A percentile compares a stretch with the other conserved stretches of the same genome.
Evolutionary conservation across 768 basidiomycete genomes (phyloP).

Genomic region (Suillus weaverae): DNA sequence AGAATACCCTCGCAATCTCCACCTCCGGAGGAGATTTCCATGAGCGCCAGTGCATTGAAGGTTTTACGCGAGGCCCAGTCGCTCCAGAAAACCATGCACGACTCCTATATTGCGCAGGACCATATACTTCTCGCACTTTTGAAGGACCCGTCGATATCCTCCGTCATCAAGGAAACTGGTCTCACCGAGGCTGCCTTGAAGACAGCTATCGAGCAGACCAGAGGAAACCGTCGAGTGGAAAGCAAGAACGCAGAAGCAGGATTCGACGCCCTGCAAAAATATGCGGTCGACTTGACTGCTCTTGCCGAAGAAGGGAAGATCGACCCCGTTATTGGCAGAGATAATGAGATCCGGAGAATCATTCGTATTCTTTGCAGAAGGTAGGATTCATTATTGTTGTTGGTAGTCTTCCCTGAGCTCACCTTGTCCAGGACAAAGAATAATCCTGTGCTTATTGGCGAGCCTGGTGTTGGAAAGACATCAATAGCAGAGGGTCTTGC

Average conservation of each 20-base stretch:
- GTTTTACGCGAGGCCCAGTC: constrained; percentile 75
- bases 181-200: constrained; percentile 72
- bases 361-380: constrained; percentile 83
- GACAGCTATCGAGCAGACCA: constrained; percentile 73
- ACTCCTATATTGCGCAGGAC: constrained; percentile 91
- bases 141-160: constrained; percentile 65
- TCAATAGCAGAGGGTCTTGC: constrained; percentile 94
- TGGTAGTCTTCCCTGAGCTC: constrained; percentile 2
- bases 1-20: constrained; percentile 83
- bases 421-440: constrained; percentile 77
- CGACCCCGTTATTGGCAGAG: constrained; percentile 93
- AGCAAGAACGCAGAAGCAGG: constrained; percentile 86
- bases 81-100: constrained; percentile 82
- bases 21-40: constrained; percentile 75
- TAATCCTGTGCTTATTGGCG: constrained; percentile 95
- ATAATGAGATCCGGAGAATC: constrained; percentile 86
- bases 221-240: constrained; percentile 86
- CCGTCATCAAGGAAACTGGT: constrained; percentile 72
- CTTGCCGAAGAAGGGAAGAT: constrained; percentile 90
- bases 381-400: constrained; percentile 29
- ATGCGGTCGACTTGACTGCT: constrained; percentile 82
- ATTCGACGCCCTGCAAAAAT: constrained; percentile 90
- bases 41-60: constrained; percentile 56
- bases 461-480: constrained; percentile 95
- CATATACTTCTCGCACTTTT: constrained; percentile 85